Conservation (phyloP, 148 eudicot genomes). For the Rhododendron griersonianum region DNA sequence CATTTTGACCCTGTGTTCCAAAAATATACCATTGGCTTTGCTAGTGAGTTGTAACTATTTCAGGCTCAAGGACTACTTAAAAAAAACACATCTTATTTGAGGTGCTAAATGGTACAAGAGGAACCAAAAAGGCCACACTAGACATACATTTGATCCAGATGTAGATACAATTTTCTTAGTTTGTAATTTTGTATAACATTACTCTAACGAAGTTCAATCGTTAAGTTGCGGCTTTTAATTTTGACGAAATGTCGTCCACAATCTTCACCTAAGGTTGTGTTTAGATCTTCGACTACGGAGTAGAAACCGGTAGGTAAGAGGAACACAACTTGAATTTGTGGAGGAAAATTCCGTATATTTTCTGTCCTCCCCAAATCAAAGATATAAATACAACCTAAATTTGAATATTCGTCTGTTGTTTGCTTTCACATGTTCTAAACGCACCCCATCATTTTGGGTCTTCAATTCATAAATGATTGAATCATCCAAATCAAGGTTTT, state of each 20-base stretch:
- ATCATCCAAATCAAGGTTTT: neutral
- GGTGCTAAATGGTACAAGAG: neutral
- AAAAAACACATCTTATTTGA: neutral
- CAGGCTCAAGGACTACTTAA: neutral
- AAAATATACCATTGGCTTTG: neutral
- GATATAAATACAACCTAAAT: neutral
- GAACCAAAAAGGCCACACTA: no score
- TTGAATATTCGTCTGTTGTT: neutral
- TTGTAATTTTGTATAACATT: no score
- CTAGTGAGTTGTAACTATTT: neutral
- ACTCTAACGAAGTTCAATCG: neutral
- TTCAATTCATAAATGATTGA: no score
- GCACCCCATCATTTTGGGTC: neutral
- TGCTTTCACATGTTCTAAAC: neutral
- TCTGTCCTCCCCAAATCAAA: no score
- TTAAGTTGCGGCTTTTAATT: neutral
- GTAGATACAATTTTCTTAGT: no score
- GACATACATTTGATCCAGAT: neutral
- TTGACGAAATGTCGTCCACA: neutral
- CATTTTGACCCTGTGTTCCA: no score
- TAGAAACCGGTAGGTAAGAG: no score
- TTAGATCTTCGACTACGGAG: no score
- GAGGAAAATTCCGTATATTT: no score
- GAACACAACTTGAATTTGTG: neutral
- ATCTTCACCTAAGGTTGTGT: no score